These are phyloP conservation scores for Xylaria cubensis DNA, from an alignment of 495 filamentous ascomycete genomes.

Conservation along the genomic window DNA sequence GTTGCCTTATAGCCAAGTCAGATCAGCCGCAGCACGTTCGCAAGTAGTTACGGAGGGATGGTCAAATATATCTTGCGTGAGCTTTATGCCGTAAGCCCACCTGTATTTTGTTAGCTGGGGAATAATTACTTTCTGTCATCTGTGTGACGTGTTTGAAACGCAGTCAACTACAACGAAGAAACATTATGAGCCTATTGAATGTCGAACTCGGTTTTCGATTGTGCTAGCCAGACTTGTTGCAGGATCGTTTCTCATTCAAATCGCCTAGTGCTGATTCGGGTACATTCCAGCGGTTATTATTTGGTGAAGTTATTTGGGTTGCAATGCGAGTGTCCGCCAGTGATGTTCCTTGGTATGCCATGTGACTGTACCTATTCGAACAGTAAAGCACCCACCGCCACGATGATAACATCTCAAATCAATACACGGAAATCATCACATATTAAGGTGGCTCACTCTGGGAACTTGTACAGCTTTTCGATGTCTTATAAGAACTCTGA, in stretches of 20 bases:
- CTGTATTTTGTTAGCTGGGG: not conserved
- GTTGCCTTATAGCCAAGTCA: constrained; percentile 10
- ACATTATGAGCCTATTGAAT: not conserved
- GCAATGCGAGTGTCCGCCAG: not conserved
- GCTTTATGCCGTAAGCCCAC: constrained; percentile 17
- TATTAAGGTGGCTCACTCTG: no score
- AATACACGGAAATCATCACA: no score
- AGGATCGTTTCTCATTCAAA: not conserved
- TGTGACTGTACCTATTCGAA: no score
- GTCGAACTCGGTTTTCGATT: constrained; percentile 2
- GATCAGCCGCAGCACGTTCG: constrained; percentile 9
- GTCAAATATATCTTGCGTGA: constrained; percentile 10
- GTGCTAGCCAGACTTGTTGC: constrained; percentile 11
- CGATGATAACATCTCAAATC: no score
- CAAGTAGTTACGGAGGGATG: not conserved
- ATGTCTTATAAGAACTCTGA: not conserved
- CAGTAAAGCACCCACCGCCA: no score
- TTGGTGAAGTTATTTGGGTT: not conserved
- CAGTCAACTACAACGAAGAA: constrained; percentile 11
- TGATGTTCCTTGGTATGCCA: not conserved
- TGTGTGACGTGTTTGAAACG: not conserved
- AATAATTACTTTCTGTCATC: not conserved
- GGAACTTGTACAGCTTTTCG: not conserved
- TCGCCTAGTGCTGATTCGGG: no score
- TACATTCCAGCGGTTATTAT: no score